These are phyloP conservation scores for Fusarium sp. DNA, from an alignment of 2,329 filamentous ascomycete species.

Conservation along the genomic window DNA sequence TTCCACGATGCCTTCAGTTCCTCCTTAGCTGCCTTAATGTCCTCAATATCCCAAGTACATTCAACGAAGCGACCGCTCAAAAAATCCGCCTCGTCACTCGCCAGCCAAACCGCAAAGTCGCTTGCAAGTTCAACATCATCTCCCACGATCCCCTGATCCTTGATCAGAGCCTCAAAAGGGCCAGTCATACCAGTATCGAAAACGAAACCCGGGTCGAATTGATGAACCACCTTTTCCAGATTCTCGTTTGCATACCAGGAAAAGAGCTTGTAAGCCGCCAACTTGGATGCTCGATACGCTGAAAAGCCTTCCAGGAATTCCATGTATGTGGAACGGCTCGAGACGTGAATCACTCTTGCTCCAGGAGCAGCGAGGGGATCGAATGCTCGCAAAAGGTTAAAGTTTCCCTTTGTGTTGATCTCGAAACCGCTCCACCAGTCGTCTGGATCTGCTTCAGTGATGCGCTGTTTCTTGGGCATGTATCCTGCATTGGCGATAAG, in stretches of 20 bases:
- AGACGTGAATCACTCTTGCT: conserved; percentile 45
- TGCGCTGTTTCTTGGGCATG: conserved; percentile 25
- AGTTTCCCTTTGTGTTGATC: conserved; percentile 48
- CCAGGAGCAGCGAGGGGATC: conserved; percentile 42
- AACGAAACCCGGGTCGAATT: conserved; percentile 58
- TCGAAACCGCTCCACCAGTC: conserved; percentile 48
- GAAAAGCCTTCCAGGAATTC: conserved; percentile 48
- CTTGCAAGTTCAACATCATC: conserved; percentile 52
- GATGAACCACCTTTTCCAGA: conserved; percentile 53
- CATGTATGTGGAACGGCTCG: conserved; percentile 39
- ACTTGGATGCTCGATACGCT: conserved; percentile 58
- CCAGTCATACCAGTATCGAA: conserved; percentile 48
- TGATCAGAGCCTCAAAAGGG: conserved; percentile 20
- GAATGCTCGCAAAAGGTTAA: conserved; percentile 48
- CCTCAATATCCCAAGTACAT: conserved; percentile 64
- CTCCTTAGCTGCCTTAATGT: conserved; percentile 56
- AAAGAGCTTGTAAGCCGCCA: conserved; percentile 56
- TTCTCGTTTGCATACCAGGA: conserved; percentile 57
- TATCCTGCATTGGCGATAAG: conserved; percentile 52
- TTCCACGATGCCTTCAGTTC: conserved; percentile 47
- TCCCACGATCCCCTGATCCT: conserved; percentile 19
- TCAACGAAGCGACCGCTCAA: conserved; percentile 60
- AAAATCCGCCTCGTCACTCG: conserved; percentile 59
- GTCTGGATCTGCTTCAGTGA: conserved; percentile 35
- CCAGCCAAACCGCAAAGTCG: conserved; percentile 59